A percentile compares a stretch with the other conserved stretches of the same genome.
Conservation (phyloP, 148 eudicot genomes). For the Cornus kousa region DNA sequence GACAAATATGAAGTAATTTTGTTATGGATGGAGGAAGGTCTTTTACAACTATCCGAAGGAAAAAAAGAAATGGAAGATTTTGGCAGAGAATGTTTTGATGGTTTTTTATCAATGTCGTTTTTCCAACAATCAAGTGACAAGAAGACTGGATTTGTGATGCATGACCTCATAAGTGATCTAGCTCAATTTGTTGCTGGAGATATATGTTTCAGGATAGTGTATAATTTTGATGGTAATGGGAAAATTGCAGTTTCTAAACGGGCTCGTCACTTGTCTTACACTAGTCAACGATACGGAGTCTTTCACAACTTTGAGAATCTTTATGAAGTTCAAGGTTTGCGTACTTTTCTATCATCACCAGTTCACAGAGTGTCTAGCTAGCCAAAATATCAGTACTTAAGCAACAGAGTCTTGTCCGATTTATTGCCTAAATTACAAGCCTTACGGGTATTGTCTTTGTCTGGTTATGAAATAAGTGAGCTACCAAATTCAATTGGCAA, state of each 20-base stretch:
- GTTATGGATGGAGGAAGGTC: conserved; percentile 11
- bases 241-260: not conserved
- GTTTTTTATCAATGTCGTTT: not conserved
- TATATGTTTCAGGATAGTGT: not conserved
- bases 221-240: not conserved
- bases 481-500: not conserved
- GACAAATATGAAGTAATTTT: not conserved
- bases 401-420: no score
- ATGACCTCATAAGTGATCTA: not conserved
- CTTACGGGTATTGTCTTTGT: not conserved
- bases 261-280: not conserved
- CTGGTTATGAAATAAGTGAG: not conserved
- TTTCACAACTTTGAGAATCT: not conserved
- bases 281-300: not conserved
- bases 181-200: conserved; percentile 2
- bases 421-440: no score
- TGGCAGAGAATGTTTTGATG: not conserved
- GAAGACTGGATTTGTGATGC: not conserved
- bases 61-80: not conserved
- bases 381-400: no score
- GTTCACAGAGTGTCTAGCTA: no score
- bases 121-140: not conserved
- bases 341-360: no score
- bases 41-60: not conserved
- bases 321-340: not conserved